Percentiles rank a stretch among this genome's conserved stretches.
phyloP scores from a whole-genome alignment of 768 basidiomycete species.

The Termitomyces sp. region DNA sequence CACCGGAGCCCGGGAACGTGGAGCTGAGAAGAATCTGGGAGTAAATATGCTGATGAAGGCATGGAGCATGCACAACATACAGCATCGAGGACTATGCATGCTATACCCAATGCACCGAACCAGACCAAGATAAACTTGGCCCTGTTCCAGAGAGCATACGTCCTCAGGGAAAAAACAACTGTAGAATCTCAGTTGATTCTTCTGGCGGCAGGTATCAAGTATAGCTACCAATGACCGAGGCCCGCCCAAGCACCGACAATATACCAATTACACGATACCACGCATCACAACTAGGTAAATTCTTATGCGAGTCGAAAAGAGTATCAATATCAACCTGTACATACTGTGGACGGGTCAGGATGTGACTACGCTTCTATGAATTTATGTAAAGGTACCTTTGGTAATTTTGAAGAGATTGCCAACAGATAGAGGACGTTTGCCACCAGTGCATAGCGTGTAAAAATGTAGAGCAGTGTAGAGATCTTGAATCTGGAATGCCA shows the following conservation, averaged over 20 bases:
- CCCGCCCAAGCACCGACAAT: conserved; percentile 9
- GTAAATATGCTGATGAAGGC: neutral
- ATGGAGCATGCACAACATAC: neutral
- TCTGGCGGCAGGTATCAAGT: neutral
- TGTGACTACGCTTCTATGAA: neutral
- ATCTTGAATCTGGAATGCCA: conserved; percentile 18
- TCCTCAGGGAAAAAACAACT: conserved; percentile 17
- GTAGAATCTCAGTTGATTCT: neutral
- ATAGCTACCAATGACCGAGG: conserved; percentile 16
- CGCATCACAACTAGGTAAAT: conserved; percentile 7
- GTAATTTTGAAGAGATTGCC: conserved; percentile 13
- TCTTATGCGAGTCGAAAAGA: neutral
- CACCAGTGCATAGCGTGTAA: conserved; percentile 22
- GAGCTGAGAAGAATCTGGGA: conserved; percentile 1
- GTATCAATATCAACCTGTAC: neutral
- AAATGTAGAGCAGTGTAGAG: conserved; percentile 20
- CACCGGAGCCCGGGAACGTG: conserved; percentile 13
- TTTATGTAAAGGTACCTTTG: conserved; percentile 6
- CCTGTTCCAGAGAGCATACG: conserved; percentile 16
- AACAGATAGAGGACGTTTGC: conserved; percentile 23
- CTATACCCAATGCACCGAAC: conserved; percentile 11
- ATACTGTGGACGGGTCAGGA: neutral
- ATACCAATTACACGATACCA: conserved; percentile 10
- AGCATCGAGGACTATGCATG: conserved; percentile 8
- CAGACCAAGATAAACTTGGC: conserved; percentile 8